Evolutionary conservation across 139 green algal species (phyloP), one percentile per base, ranked within the genome.

Genomic region (Coelastrella sp.): DNA sequence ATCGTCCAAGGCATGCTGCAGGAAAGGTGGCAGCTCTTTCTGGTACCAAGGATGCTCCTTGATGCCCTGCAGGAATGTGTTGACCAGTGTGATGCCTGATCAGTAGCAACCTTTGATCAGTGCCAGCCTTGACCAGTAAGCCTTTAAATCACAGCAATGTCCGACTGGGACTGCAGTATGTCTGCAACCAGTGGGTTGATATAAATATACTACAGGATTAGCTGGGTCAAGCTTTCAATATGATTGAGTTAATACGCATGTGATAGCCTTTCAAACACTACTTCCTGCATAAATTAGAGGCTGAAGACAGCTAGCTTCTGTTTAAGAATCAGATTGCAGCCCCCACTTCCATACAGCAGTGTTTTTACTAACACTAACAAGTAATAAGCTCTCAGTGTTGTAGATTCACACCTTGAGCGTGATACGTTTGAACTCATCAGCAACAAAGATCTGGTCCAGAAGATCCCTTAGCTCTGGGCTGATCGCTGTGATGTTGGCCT

Each of bases 361-460:
- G 27, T 25, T 82, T 17, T 12, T 22, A 82, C 6, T 19, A 5
- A 49, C 5, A 15, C 12, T 70, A 70, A 15, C 11, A 70, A 56
- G 35, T 66, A 58, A 0, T 19, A 12, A 12, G 14, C 63, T 76
- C 4, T 19, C 0, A 12, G 56, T 61, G 11, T 11, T 10, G 4
- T n/a, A 5, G 56, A 8, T 49, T 7, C 65, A 4, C 27, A 87
- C 87, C 78, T 91, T 12, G 9, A 91, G 74, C 11, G 88, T 88
- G 88, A 91, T 91, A 19, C 88, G 66, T 59, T 83, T 86, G 61
- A 82, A 79, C 70, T 91, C 80, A 20, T 91, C 70, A 0, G 80
- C 88, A 49, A 88, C 56, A 75, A 91, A 91, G 22, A 91, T 91
- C 80, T 84, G 84, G 35, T 91, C 88, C 70, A 91, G 59, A 24